Evolutionary conservation across 2,329 filamentous ascomycete species (phyloP), one percentile per base, ranked within the genome.

Genomic region (Microcyclospora tardicrescens): DNA sequence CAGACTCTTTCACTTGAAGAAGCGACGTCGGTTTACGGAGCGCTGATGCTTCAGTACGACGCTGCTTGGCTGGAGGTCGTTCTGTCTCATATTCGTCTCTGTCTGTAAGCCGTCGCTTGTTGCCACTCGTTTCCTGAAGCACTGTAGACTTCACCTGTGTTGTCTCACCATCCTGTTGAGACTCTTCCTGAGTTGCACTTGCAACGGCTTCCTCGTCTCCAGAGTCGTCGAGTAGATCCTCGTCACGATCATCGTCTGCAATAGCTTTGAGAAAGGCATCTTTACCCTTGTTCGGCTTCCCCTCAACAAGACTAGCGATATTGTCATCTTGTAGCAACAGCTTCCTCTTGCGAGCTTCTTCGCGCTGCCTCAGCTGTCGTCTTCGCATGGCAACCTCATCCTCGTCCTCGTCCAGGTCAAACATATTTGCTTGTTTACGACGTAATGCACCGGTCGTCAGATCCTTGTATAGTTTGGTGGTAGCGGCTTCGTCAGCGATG

Each of bases 321-420:
- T 85, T 84, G 59, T 94, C 87, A 53, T 96, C 87, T 16, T 83
- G 72, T 34, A 94, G 73, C 8, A 98, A 71, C 6, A 87, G 83
- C 58, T 85, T 86, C 40, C 86, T 81, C 81, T 94, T 93, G 63
- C 84, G 84, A 28, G 82, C 82, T 60, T 93, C 93, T 54, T 95
- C 84, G 30, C 79, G 73, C 37, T 85, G 80, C 67, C 93, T 94
- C 67, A 81, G 77, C 36, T 84, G 77, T 34, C 82, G 77, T 33
- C 77, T 75, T 24, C 81, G 75, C 52, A 89, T 83, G 8, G 51
- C 59, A 13, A 81, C 76, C 50, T 95, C 89, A 48, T 95, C 89
- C 2, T 84, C 89, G 58, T 96, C 91, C 5, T 85, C 87, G 15
- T 61, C 57, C 10, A 87, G 79, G 51, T 87, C 82, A 56, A 83